Percentiles rank a stretch among this genome's conserved stretches.
Conservation (phyloP, 148 eudicot species). For the Vaccinium macrocarpon region DNA sequence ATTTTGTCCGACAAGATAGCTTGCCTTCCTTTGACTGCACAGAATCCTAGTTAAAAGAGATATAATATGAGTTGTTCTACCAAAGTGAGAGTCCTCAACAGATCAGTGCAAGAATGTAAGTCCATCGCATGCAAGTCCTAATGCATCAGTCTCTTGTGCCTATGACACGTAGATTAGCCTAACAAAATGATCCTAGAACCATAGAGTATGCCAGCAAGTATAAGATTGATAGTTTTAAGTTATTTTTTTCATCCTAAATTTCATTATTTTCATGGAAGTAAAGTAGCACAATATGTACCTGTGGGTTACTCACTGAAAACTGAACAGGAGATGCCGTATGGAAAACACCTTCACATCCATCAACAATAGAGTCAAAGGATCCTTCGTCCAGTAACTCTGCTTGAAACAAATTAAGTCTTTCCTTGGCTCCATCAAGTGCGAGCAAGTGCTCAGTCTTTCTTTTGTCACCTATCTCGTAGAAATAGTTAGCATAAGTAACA, state of each 20-base stretch:
- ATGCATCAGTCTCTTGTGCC: not conserved
- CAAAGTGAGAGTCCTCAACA: not conserved
- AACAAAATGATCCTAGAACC: not conserved
- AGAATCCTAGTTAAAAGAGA: not conserved
- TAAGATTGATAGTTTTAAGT: not conserved
- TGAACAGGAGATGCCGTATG: constrained; percentile 38
- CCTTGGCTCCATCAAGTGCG: constrained; percentile 34
- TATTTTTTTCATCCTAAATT: not conserved
- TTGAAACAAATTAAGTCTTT: constrained; percentile 39
- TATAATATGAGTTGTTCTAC: not conserved
- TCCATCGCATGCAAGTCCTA: not conserved
- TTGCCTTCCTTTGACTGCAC: not conserved
- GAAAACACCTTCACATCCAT: constrained; percentile 35
- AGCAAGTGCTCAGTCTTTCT: constrained; percentile 33
- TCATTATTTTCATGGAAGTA: not conserved
- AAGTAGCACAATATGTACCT: constrained; percentile 21
- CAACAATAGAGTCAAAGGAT: constrained; percentile 29
- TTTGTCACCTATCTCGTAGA: constrained; percentile 21
- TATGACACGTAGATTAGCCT: not conserved
- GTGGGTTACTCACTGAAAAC: constrained; percentile 23
- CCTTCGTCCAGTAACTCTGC: constrained; percentile 31
- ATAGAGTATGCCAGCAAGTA: not conserved
- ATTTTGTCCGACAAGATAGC: not conserved
- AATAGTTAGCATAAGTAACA: not conserved
- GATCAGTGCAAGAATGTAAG: too few relatives aligned